Evolutionary conservation across 2,329 filamentous ascomycete genomes (phyloP).

Genomic region (Aspergillus persii): DNA sequence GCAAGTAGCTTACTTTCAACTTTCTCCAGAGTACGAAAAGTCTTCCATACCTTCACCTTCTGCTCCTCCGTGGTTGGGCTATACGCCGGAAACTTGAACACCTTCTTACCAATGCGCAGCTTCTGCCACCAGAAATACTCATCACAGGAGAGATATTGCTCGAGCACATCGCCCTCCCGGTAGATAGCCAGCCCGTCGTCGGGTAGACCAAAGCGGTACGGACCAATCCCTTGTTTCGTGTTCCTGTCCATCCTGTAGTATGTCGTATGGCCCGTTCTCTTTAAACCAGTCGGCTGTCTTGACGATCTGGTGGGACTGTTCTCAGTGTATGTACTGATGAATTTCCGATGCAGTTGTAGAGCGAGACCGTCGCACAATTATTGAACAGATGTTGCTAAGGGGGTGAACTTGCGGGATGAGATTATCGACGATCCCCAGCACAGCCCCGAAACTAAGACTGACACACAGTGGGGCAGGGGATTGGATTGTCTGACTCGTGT

Average conservation of each 20-base stretch:
- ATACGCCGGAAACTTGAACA: not conserved
- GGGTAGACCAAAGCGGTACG: not conserved
- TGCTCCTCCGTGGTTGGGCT: not conserved
- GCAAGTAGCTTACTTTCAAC: not conserved
- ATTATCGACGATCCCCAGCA: not conserved
- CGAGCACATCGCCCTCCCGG: not conserved
- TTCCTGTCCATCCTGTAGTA: not conserved
- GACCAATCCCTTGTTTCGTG: not conserved
- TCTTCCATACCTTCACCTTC: constrained; percentile 5
- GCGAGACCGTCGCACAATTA: not conserved
- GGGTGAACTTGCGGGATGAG: not conserved
- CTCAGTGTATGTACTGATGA: not conserved
- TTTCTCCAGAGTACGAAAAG: not conserved
- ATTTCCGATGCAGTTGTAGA: not conserved
- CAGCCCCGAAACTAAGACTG: not conserved
- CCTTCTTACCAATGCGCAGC: not conserved
- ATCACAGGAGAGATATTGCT: constrained; percentile 2
- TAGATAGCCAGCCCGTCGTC: not conserved
- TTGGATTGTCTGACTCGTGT: not conserved
- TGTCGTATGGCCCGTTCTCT: not conserved
- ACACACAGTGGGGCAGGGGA: not conserved
- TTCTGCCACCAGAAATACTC: constrained; percentile 6
- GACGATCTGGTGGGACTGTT: not conserved
- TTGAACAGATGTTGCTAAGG: not conserved
- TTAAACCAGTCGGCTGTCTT: not conserved